phyloP scores from a whole-genome alignment of 2,329 filamentous ascomycete species.

The Colletotrichum sp. region DNA sequence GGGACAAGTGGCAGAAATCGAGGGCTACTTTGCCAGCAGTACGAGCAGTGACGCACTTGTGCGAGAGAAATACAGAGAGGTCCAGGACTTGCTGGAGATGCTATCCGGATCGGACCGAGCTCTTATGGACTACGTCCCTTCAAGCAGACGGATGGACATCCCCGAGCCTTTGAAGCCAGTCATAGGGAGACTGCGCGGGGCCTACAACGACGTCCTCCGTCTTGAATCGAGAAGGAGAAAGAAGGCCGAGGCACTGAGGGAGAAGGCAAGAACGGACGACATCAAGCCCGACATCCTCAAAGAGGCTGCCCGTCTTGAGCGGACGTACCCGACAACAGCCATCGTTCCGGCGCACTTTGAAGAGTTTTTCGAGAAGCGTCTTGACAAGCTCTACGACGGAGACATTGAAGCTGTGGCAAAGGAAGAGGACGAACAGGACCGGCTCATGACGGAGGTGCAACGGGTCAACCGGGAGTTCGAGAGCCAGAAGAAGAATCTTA shows the following conservation, averaged over 20 bases:
- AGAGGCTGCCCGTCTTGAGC: slow-evolving; percentile 85
- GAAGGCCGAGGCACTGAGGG: slow-evolving; percentile 78
- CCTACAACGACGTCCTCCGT: slow-evolving; percentile 83
- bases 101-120: slow-evolving; percentile 81
- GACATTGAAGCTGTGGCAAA: slow-evolving; percentile 75
- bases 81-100: slow-evolving; percentile 76
- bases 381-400: slow-evolving; percentile 77
- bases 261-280: slow-evolving; percentile 85
- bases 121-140: slow-evolving; percentile 88
- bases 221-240: slow-evolving; percentile 82
- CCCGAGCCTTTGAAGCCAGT: slow-evolving; percentile 82
- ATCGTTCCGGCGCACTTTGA: slow-evolving; percentile 93
- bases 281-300: slow-evolving; percentile 84
- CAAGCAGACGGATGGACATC: slow-evolving; percentile 78
- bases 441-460: slow-evolving; percentile 70
- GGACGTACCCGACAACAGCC: slow-evolving; percentile 82
- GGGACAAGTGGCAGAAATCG: slow-evolving; percentile 77
- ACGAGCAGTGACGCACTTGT: slow-evolving; percentile 65
- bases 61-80: slow-evolving; percentile 77
- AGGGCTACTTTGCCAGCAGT: slow-evolving; percentile 79
- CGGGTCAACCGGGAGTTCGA: slow-evolving; percentile 82
- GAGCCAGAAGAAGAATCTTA: slow-evolving; percentile 70
- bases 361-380: slow-evolving; percentile 81
- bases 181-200: slow-evolving; percentile 76
- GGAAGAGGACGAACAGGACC: slow-evolving; percentile 79